Base-by-base conservation (phyloP, 805 yeast species). In the Wickerhamiella dianesei region DNA sequence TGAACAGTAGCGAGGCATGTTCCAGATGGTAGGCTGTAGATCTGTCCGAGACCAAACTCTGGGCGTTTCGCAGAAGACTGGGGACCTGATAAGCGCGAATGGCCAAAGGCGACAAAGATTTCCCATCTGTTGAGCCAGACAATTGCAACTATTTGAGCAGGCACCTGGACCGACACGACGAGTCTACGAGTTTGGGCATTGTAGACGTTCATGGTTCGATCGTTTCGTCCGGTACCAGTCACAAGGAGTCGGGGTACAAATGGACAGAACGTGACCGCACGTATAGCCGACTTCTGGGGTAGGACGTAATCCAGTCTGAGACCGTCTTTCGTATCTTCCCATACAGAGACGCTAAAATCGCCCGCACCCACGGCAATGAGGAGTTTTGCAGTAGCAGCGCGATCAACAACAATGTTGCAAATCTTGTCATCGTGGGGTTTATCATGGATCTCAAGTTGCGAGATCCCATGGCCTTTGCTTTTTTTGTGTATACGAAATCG, bases 1-100 rank as follows among this genome's bases (percentile, higher is more conserved):
- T 2, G 66, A 59, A 41, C 81, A 85, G 40, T 87, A 79, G 47
- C 89, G 63, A 1, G 87, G 74, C 0, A 92, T 79, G 50, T 79
- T 3, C 16, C 4, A 8, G 8, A 2, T 4, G 19, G 13, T 3
- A 41, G 36, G 22, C 20, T 16, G 20, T 29, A 41, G 17, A 43
- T 40, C 13, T 21, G 36, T 17, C 45, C 45, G 18, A 43, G 45
- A 4, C 18, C 35, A n/a, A 12, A 25, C 3, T n/a, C 4, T 21
- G 9, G 9, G 4, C 17, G 19, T 19, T n/a, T 20, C 80, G 61
- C 86, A 8, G 40, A 13, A 17, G 13, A 8, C n/a, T 17, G 17
- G 13, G 40, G 40, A 17, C 16, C 19, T 17, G 9, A 17, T 9
- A 37, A 37, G 13, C 54, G 43, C 16, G 53, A 49, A 35, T 51